Conservation (phyloP, 1,284 basidiomycete species). For the Phellinidium pouzarii region DNA sequence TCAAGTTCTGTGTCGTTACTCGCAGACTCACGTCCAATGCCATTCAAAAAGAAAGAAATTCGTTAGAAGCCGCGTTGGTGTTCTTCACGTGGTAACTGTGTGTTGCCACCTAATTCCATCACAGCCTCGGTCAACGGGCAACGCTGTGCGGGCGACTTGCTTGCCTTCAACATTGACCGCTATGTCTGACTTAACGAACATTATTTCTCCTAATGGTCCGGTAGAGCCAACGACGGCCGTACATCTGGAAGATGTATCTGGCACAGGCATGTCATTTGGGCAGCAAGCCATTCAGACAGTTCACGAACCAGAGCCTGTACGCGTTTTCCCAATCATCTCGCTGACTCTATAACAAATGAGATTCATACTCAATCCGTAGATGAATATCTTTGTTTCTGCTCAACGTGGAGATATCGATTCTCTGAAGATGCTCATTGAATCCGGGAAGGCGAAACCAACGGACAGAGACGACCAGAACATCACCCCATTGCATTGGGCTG, state of each 20-base stretch:
- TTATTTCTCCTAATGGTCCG: slow-evolving; percentile 10
- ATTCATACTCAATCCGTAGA: slow-evolving; percentile 22
- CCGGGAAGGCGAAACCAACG: slow-evolving; percentile 66
- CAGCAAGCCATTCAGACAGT: slow-evolving; percentile 25
- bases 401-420: slow-evolving; percentile 79
- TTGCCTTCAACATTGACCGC: background rate
- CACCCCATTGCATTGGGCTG: slow-evolving; percentile 95
- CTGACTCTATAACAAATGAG: background rate
- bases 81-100: no score
- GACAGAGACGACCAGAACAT: slow-evolving; percentile 88
- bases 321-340: slow-evolving; percentile 4
- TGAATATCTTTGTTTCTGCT: slow-evolving; percentile 76
- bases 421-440: slow-evolving; percentile 66
- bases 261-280: slow-evolving; percentile 24
- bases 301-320: slow-evolving; percentile 30
- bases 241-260: slow-evolving; percentile 28
- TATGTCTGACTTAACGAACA: slow-evolving; percentile 15
- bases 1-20: no score
- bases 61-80: no score
- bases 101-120: no score
- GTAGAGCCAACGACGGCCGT: slow-evolving; percentile 30
- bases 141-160: background rate
- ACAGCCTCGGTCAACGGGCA: background rate
- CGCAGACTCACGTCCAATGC: no score
- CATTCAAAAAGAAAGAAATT: no score